These are phyloP conservation scores for Talaromyces funiculosus DNA, from an alignment of 2,329 filamentous ascomycete genomes.

Conservation along the genomic window DNA sequence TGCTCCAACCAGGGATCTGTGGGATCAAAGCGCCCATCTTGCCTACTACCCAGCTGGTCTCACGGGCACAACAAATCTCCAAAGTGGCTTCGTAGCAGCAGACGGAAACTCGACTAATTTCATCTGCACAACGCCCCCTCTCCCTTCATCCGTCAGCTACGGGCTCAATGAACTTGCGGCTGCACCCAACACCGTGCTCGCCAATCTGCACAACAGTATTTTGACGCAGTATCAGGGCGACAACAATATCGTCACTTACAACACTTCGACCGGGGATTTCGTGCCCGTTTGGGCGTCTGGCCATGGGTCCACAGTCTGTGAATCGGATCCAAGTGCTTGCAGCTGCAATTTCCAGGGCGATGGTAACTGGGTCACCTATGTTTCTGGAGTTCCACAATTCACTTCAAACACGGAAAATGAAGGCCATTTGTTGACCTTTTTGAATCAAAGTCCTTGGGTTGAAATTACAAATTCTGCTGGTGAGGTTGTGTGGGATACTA, in stretches of 20 bases:
- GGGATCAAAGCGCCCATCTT: constrained; percentile 2
- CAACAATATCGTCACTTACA: constrained; percentile 8
- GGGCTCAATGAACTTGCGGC: constrained; percentile 4
- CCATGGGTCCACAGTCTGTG: not conserved
- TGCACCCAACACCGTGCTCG: not conserved
- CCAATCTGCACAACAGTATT: constrained; percentile 3
- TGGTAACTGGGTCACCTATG: constrained; percentile 5
- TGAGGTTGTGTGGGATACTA: constrained; percentile 6
- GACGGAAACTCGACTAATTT: constrained; percentile 8
- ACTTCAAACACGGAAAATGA: not conserved
- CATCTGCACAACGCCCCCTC: constrained; percentile 7
- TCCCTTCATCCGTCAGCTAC: not conserved
- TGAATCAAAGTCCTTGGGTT: constrained; percentile 10
- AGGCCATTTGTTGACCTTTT: constrained; percentile 2
- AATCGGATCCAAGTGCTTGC: not conserved
- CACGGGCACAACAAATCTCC: constrained; percentile 1
- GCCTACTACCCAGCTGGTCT: constrained; percentile 10
- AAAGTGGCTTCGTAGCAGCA: constrained; percentile 7
- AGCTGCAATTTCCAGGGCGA: constrained; percentile 1
- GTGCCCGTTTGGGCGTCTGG: constrained; percentile 7
- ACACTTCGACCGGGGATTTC: constrained; percentile 1
- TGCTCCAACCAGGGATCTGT: not conserved
- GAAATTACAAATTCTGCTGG: constrained; percentile 6
- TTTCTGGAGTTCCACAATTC: not conserved
- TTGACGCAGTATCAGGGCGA: constrained; percentile 8